Evolutionary conservation across 495 filamentous ascomycete species (phyloP), one percentile per base, ranked within the genome.

Genomic region (Articulospora tetracladia): DNA sequence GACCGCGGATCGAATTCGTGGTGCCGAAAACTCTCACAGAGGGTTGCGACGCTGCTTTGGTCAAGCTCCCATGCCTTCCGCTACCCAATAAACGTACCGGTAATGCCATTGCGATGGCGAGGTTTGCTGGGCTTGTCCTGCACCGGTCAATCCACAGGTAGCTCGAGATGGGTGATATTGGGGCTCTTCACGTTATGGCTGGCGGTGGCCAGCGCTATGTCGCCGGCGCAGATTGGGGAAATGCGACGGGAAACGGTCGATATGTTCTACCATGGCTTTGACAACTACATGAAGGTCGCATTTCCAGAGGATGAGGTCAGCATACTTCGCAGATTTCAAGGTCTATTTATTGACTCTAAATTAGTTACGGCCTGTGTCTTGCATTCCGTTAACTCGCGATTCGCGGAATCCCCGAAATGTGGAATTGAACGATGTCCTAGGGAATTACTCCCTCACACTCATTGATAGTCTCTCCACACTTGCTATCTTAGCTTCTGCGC

Each of bases 181-280:
- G 48, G 28, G 11, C 23, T 57, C n/a, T 54, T 39, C 7, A 50
- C 55, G n/a, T 46, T 68, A 60, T 68, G 66, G 66, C 53, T 63
- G 69, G 68, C 66, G 22, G 55, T 67, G 52, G 74, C 71, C 44
- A 64, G 60, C 51, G 76, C 78, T 58, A 86, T 86, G 83, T 76
- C 73, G 25, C 70, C 74, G n/a, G 69, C 65, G 55, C 78, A 75
- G 60, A 72, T 84, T 49, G 70, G 72, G 52, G 71, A 77, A 44
- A 70, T 86, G 55, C 75, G 79, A 30, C 84, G 83, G 68, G 91
- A 96, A 71, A 92, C 93, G 41, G 86, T 92, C 56, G 83, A 87
- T 60, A 92, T 97, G 82, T 98, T 98, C 77, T 97, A 94, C 67
- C 95, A 98, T 74, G 94, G 94, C 57, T 98, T 87, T 77, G 87